Evolutionary conservation across 768 basidiomycete species (phyloP).

Genomic region (Lactarius sanguifluus): DNA sequence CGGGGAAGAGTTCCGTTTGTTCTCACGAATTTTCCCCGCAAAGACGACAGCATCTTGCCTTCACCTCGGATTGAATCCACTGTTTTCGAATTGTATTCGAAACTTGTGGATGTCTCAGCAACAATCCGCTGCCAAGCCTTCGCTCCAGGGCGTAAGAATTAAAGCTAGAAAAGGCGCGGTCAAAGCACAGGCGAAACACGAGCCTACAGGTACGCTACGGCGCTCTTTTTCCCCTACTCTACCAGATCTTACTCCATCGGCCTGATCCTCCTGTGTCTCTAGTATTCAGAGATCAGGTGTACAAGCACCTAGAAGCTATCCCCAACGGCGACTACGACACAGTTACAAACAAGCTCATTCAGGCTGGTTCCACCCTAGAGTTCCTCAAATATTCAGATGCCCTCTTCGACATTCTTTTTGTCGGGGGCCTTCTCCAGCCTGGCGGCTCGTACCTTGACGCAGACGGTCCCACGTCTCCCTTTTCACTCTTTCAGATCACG

Average conservation of each 20-base stretch:
- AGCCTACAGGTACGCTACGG: constrained; percentile 61
- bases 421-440: constrained; percentile 94
- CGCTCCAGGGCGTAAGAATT: constrained; percentile 89
- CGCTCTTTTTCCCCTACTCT: not conserved
- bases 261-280: constrained; percentile 14
- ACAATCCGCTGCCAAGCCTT: constrained; percentile 80
- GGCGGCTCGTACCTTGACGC: constrained; percentile 92
- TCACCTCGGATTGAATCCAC: constrained; percentile 26
- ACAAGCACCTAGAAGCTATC: constrained; percentile 86
- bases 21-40: constrained; percentile 1
- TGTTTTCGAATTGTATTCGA: constrained; percentile 35
- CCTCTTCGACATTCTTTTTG: constrained; percentile 93
- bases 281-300: constrained; percentile 94
- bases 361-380: constrained; percentile 92
- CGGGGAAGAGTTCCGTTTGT: not conserved
- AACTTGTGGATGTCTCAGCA: constrained; percentile 91
- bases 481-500: constrained; percentile 82
- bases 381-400: constrained; percentile 96
- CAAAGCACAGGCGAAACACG: constrained; percentile 92
- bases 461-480: constrained; percentile 79
- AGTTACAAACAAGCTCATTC: constrained; percentile 79
- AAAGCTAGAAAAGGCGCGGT: constrained; percentile 92
- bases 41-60: not conserved
- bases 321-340: constrained; percentile 78
- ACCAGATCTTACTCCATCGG: constrained; percentile 14